These are phyloP conservation scores for Leptodontidium sp. DNA, from an alignment of 2,329 filamentous ascomycete species.

Conservation along the genomic window DNA sequence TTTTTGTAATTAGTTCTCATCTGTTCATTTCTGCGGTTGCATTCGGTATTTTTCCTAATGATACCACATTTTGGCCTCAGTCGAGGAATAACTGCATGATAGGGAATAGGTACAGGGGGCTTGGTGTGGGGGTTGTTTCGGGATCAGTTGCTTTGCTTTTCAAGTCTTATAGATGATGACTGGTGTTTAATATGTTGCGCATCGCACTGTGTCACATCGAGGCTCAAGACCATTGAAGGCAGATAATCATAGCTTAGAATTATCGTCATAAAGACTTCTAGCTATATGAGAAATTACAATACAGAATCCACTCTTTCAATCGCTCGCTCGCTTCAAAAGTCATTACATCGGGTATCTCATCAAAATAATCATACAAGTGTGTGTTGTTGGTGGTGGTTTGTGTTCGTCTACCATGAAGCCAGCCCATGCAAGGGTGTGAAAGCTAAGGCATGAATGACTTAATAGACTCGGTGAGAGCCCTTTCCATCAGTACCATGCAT, in stretches of 20 bases:
- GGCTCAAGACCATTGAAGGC: not conserved
- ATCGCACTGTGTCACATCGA: slow-evolving; percentile 1
- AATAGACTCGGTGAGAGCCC: slow-evolving; percentile 53
- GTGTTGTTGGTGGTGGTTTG: not conserved
- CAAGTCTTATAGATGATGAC: not conserved
- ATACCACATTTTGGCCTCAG: not conserved
- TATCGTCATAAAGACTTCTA: slow-evolving; percentile 24
- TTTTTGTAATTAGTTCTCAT: not conserved
- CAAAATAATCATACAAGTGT: slow-evolving; percentile 24
- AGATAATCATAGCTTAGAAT: slow-evolving; percentile 15
- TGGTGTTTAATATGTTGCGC: not conserved
- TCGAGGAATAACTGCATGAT: not conserved
- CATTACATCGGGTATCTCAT: slow-evolving; percentile 29
- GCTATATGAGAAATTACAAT: slow-evolving; percentile 26
- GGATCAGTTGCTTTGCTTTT: slow-evolving; percentile 1
- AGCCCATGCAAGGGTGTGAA: no score
- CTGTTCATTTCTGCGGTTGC: not conserved
- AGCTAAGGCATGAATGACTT: slow-evolving; percentile 3
- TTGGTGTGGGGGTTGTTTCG: not conserved
- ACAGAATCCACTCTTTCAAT: slow-evolving; percentile 19
- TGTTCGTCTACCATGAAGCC: slow-evolving; percentile 4
- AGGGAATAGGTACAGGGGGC: not conserved
- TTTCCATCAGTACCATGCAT: slow-evolving; percentile 80
- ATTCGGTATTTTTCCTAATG: not conserved
- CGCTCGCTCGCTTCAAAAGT: slow-evolving; percentile 19